Percentiles rank a stretch among this genome's conserved stretches.
Conservation (phyloP, 1,284 basidiomycete genomes). For the Xerocomus amazonicus region DNA sequence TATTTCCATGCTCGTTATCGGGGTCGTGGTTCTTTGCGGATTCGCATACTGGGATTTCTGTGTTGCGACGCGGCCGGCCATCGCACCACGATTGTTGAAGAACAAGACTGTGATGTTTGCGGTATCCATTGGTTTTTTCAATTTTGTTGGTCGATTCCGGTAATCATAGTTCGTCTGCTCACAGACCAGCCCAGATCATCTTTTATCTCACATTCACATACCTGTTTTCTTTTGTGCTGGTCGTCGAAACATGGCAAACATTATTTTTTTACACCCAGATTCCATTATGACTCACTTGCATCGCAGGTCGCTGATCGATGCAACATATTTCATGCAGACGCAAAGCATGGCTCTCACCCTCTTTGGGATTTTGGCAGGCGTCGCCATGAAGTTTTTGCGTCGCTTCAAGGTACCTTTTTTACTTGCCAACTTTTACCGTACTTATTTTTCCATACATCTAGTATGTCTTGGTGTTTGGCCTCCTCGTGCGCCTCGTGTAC, state of each 20-base stretch:
- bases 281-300: not conserved
- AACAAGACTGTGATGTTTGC: constrained; percentile 61
- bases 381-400: constrained; percentile 50
- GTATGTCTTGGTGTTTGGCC: constrained; percentile 62
- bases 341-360: constrained; percentile 63
- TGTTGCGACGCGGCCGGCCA: constrained; percentile 48
- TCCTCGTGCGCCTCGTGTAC: constrained; percentile 56
- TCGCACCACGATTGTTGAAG: constrained; percentile 52
- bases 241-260: constrained; percentile 55
- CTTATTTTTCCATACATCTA: constrained; percentile 25
- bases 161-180: not conserved
- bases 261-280: not conserved
- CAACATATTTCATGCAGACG: constrained; percentile 52
- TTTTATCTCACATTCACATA: constrained; percentile 62
- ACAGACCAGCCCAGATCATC: constrained; percentile 45
- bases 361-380: constrained; percentile 61
- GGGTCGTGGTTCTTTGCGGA: constrained; percentile 42
- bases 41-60: constrained; percentile 50
- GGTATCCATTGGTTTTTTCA: constrained; percentile 64
- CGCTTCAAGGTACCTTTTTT: constrained; percentile 45
- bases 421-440: not conserved
- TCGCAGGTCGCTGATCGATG: constrained; percentile 47
- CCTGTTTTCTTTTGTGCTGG: constrained; percentile 57
- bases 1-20: constrained; percentile 54
- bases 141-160: constrained; percentile 48